Evolutionary conservation across 1,284 basidiomycete species (phyloP), one percentile per base, ranked within the genome.

Genomic region (Mycosarcoma mackinlayi): DNA sequence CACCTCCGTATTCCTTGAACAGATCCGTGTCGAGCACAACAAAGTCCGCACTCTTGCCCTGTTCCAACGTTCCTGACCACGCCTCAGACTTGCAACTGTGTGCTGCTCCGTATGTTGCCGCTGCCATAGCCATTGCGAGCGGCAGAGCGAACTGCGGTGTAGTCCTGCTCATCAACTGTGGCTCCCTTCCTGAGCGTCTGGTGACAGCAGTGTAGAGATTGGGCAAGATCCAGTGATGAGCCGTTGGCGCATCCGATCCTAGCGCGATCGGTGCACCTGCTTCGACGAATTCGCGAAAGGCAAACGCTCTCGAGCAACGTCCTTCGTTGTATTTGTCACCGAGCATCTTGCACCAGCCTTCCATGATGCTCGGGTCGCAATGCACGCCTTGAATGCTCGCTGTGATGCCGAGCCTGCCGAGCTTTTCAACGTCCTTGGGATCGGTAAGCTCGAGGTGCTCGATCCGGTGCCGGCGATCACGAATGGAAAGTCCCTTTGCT

Each of bases 361-460:
- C 49, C 56, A 54, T 49, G 34, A 66, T 61, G 45, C 44, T 52
- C 2, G 71, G 71, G 19, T 70, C 66, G n/a, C 57, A 59, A 30
- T 73, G 71, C 2, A 73, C 71, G 38, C 62, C 62, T 38, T 73
- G 71, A 25, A 73, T 58, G 38, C 62, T 66, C 1, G 71, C 61
- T 19, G 59, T 73, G 53, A 73, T 70, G 19, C 67, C 67, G 33
- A 73, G 63, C 37, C 19, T 30, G 10, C 66, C 71, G 21, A 73
- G 60, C 42, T 63, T 58, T 35, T 65, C 56, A 27, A 73, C 67
- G 21, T 70, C 66, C 18, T 51, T 52, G 11, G 61, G 57, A 34
- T 64, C 57, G 41, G 65, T 70, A 8, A 73, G 53, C 47, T 73
- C 71, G 35, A 73, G 63, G 19, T 73, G 71, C 40, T 73, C 71